Base-by-base conservation (phyloP, 2,329 filamentous ascomycete species). In the Zymoseptoria ardabiliae region DNA sequence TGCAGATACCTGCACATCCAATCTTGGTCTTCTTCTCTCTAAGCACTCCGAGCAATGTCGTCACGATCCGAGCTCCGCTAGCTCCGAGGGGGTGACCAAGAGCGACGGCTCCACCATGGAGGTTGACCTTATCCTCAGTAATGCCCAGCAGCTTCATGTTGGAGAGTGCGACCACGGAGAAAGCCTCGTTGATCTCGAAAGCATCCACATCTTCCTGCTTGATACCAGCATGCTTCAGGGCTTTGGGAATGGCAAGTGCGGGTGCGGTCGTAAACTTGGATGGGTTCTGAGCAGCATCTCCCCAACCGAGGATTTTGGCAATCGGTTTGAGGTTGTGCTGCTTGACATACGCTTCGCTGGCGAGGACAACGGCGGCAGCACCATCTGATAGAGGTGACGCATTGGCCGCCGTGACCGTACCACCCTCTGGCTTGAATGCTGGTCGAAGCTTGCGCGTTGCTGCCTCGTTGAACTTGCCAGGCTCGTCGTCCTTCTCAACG, bases 151-250 rank as follows among this genome's bases (percentile, higher is more conserved):
- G 76, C 84, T 99, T 96, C 79, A 96, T 86, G 81, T 99, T 99
- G 67, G 94, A 92, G 56, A 99, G 83, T 48, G 94, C 91, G 64
- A 99, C 94, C 54, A 96, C 94, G 64, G 90, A 94, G 82, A 99
- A 99, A 50, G 94, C 94, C 82, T 99, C 94, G 81, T 99, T 99
- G 82, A 99, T 97, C 82, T 99, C 94, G 76, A 94, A 99, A 69
- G 86, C 94, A 71, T 97, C 93, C 60, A 99, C 82, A 61, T 90
- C 82, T 64, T 87, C 85, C 68, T 86, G 82, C 59, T 85, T 83
- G 63, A 99, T 79, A 63, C 90, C 89, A 62, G 94, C 94, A 78
- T 99, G 93, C 82, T 93, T 91, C 72, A 99, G 85, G 60, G 94
- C 94, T 82, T 97, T 99, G 74, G 94, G 94, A 70, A 99, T 95